phyloP scores from a whole-genome alignment of 768 basidiomycete genomes.

The Collybia sp. region DNA sequence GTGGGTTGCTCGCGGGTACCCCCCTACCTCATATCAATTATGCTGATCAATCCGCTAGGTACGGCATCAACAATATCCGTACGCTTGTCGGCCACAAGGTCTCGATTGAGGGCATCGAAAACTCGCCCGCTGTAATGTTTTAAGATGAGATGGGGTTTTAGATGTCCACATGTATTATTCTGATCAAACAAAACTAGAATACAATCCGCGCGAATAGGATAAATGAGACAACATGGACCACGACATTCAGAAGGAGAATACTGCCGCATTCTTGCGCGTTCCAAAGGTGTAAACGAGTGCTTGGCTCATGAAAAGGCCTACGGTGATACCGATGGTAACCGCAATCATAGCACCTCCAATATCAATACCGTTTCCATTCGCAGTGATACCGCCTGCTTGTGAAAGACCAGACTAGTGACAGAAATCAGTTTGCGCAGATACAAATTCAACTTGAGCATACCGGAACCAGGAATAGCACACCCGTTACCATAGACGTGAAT shows the following conservation, averaged over 20 bases:
- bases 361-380: conserved; percentile 77
- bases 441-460: conserved; percentile 38
- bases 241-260: conserved; percentile 68
- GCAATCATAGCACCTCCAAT: conserved; percentile 85
- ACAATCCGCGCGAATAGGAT: too few species aligned
- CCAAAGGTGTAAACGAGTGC: conserved; percentile 87
- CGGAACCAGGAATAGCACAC: conserved; percentile 82
- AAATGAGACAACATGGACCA: not conserved
- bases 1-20: conserved; percentile 34
- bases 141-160: conserved; percentile 28
- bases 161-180: conserved; percentile 3
- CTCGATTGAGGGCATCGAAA: conserved; percentile 83
- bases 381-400: conserved; percentile 80
- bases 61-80: conserved; percentile 96
- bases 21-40: not conserved
- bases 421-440: conserved; percentile 1
- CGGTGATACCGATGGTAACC: conserved; percentile 89
- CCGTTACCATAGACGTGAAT: conserved; percentile 89
- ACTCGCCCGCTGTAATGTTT: conserved; percentile 87
- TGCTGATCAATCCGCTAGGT: conserved; percentile 40
- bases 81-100: conserved; percentile 98
- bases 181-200: too few species aligned
- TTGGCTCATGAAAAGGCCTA: conserved; percentile 85
- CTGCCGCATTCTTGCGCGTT: conserved; percentile 74
- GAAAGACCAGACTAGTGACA: conserved; percentile 69